Conservation (phyloP, 805 yeast genomes). For the Brettanomyces bruxellensis region DNA sequence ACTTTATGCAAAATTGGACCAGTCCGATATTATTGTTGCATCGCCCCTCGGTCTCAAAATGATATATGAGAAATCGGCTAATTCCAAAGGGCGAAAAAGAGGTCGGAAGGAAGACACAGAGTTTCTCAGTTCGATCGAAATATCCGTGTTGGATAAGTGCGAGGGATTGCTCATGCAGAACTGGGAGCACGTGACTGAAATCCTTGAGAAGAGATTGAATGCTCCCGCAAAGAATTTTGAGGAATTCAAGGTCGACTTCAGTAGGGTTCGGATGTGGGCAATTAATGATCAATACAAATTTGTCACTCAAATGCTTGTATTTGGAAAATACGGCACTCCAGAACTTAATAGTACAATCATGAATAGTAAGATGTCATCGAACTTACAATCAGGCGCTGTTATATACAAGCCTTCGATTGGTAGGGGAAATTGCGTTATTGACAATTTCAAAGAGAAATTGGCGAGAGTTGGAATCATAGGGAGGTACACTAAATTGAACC, state of each 20-base stretch:
- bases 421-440: constrained; percentile 46
- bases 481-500: constrained; percentile 43
- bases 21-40: constrained; percentile 79
- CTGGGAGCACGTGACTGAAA: constrained; percentile 72
- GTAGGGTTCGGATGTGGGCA: constrained; percentile 87
- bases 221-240: constrained; percentile 66
- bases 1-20: constrained; percentile 73
- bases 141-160: constrained; percentile 70
- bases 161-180: constrained; percentile 87
- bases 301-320: constrained; percentile 70
- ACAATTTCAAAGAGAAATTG: constrained; percentile 41
- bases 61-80: constrained; percentile 45
- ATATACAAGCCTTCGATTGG: constrained; percentile 41
- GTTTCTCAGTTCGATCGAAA: constrained; percentile 82
- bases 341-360: constrained; percentile 56
- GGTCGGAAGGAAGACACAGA: constrained; percentile 49
- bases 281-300: constrained; percentile 70
- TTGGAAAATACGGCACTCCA: constrained; percentile 74
- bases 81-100: background rate
- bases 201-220: constrained; percentile 61
- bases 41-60: constrained; percentile 85
- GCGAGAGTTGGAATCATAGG: constrained; percentile 22
- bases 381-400: constrained; percentile 48
- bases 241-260: constrained; percentile 65
- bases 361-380: constrained; percentile 34